A percentile compares a stretch with the other conserved stretches of the same genome.
Evolutionary conservation across 1,139 yeast genomes (phyloP).

Genomic region (Candida labiduridarum): DNA sequence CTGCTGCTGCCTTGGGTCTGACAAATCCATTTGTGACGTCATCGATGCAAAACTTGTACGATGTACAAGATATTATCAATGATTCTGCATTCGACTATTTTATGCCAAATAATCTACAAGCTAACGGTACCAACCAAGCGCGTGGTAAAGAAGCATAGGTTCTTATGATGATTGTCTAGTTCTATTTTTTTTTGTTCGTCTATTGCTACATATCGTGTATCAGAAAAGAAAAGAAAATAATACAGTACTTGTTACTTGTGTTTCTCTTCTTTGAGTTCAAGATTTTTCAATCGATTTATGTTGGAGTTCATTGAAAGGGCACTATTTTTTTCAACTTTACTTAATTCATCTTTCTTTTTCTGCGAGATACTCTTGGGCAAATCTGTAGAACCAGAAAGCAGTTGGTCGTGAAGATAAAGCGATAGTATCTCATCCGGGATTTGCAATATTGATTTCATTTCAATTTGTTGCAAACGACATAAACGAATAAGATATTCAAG

Average conservation of each 20-base stretch:
- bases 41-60: conserved; percentile 1
- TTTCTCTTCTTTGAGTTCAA: conserved; percentile 21
- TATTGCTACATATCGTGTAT: conserved; percentile 2
- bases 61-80: conserved; percentile 1
- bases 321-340: conserved; percentile 21
- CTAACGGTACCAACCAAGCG: background rate
- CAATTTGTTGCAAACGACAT: conserved; percentile 62
- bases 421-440: conserved; percentile 70
- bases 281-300: conserved; percentile 34
- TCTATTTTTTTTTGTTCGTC: background rate
- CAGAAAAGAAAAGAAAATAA: conserved; percentile 1
- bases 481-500: conserved; percentile 69
- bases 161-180: background rate
- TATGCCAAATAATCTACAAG: background rate
- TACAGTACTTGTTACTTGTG: background rate
- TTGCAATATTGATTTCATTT: conserved; percentile 54
- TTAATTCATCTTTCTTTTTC: conserved; percentile 17
- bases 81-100: conserved; percentile 1
- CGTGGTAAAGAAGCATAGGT: background rate
- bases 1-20: conserved; percentile 1
- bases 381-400: conserved; percentile 27
- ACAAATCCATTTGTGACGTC: background rate
- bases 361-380: conserved; percentile 24
- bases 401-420: conserved; percentile 65
- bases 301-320: conserved; percentile 36